These are phyloP conservation scores for Mortierella sp. DNA, from an alignment of 371 early-diverging fungal genomes.

Conservation along the genomic window DNA sequence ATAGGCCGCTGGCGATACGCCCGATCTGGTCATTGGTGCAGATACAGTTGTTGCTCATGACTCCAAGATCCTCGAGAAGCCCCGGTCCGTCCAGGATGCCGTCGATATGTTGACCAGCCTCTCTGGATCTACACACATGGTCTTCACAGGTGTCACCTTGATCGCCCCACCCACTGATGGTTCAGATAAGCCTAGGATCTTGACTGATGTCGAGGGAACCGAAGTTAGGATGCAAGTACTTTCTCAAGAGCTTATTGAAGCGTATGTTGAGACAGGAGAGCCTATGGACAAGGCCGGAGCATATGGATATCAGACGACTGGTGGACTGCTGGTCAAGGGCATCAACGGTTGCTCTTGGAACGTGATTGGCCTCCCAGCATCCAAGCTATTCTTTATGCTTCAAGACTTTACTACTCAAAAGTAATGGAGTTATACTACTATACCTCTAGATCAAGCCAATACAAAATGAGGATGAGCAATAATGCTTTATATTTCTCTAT, in stretches of 20 bases:
- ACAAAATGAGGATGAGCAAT: background rate
- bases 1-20: constrained; percentile 41
- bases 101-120: constrained; percentile 67
- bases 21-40: constrained; percentile 81
- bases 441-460: background rate
- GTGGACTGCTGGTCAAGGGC: constrained; percentile 77
- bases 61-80: constrained; percentile 72
- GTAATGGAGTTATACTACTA: constrained; percentile 4
- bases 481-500: constrained; percentile 18
- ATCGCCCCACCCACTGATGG: constrained; percentile 45
- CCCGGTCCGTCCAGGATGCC: constrained; percentile 66
- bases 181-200: constrained; percentile 33
- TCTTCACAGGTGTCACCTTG: constrained; percentile 76
- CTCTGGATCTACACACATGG: constrained; percentile 70
- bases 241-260: constrained; percentile 66
- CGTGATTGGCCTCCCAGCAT: constrained; percentile 65
- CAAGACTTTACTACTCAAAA: constrained; percentile 29
- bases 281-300: constrained; percentile 88
- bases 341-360: constrained; percentile 85
- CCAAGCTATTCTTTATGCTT: constrained; percentile 51
- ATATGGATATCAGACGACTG: constrained; percentile 88
- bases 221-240: constrained; percentile 59
- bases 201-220: constrained; percentile 61
- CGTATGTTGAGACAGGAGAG: constrained; percentile 79
- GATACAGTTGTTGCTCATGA: constrained; percentile 84